Conservation (phyloP, 331 rosid species). For the Acacia concinna region DNA sequence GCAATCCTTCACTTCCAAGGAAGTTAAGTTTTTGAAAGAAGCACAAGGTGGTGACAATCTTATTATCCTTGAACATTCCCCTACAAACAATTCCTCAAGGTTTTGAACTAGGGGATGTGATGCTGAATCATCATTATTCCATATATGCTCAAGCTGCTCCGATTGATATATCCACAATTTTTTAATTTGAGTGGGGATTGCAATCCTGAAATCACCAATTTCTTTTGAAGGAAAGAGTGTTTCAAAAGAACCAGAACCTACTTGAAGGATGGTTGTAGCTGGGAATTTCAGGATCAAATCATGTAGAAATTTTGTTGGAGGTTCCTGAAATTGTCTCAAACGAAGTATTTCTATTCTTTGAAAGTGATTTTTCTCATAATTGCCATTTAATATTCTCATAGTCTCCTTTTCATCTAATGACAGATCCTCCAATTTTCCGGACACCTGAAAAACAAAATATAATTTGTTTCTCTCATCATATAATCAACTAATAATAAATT, state of each 20-base stretch:
- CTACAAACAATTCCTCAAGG: fast-evolving
- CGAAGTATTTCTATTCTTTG: not conserved
- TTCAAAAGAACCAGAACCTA: not conserved
- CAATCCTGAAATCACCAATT: not conserved
- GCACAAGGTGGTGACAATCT: not conserved
- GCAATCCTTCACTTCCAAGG: not conserved
- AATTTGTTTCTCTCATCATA: not conserved
- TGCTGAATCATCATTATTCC: not conserved
- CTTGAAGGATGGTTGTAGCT: not conserved
- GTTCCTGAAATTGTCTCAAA: not conserved
- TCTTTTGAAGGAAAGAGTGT: not conserved
- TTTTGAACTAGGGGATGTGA: not conserved
- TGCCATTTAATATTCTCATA: not conserved
- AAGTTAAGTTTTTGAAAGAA: not conserved
- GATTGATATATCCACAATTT: not conserved
- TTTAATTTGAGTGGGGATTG: not conserved
- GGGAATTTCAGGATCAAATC: not conserved
- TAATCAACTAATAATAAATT: not conserved
- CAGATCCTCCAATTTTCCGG: not conserved
- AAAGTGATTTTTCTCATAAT: not conserved
- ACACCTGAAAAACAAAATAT: not conserved
- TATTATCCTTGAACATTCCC: not conserved
- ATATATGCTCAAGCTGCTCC: not conserved
- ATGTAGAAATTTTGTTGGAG: not conserved
- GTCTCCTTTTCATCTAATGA: not conserved